Conservation (phyloP, 2,329 filamentous ascomycete genomes). For the Aspergillus thermomutatus region DNA sequence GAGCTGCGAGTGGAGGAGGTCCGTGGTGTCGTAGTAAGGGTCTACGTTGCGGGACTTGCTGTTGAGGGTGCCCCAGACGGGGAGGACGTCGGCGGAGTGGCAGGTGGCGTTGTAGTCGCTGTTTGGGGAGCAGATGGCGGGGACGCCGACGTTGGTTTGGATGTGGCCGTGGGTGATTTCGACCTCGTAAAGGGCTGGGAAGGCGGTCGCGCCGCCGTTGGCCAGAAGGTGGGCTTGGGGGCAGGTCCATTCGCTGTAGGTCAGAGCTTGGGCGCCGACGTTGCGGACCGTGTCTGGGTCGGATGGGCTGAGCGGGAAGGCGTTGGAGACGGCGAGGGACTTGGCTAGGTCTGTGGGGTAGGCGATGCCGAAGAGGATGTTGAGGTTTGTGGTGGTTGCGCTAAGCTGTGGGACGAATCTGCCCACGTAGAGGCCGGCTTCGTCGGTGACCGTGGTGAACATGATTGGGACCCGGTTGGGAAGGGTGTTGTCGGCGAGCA, state of each 20-base stretch:
- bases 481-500: constrained; percentile 16
- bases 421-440: constrained; percentile 19
- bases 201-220: not conserved
- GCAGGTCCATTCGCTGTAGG: constrained; percentile 10
- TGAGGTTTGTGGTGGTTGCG: constrained; percentile 6
- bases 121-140: constrained; percentile 24
- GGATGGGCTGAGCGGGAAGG: constrained; percentile 10
- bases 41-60: constrained; percentile 19
- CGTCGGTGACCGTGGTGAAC: constrained; percentile 26
- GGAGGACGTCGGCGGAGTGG: constrained; percentile 24
- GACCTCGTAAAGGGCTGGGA: constrained; percentile 20
- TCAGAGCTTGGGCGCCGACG: constrained; percentile 7
- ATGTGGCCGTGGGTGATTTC: constrained; percentile 22
- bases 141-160: constrained; percentile 12
- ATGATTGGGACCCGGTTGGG: constrained; percentile 25
- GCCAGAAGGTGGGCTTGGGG: constrained; percentile 7
- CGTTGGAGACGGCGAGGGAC: constrained; percentile 10
- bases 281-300: constrained; percentile 19
- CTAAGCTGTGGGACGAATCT: constrained; percentile 9
- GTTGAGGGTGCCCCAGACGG: constrained; percentile 26
- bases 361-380: constrained; percentile 12
- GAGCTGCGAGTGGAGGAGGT: constrained; percentile 22
- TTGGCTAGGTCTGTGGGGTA: constrained; percentile 15
- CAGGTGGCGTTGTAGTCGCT: constrained; percentile 24
- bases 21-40: constrained; percentile 19